Evolutionary conservation across 306 rosid genomes (phyloP).

Genomic region (Quercus rubra): DNA sequence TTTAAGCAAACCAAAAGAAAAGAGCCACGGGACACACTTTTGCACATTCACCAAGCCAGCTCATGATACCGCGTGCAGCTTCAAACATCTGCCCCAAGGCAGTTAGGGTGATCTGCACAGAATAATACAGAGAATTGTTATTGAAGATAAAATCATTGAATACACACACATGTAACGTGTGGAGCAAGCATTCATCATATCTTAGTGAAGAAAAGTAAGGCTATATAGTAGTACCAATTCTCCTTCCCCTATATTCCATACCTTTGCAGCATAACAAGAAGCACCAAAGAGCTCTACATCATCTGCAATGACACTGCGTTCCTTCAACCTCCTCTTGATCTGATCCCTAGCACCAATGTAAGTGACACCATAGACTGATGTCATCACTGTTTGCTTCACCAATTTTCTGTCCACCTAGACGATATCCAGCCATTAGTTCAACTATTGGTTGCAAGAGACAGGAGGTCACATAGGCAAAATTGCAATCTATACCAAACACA

Average conservation of each 20-base stretch:
- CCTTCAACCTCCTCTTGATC: conserved; percentile 88
- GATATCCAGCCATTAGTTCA: conserved; percentile 28
- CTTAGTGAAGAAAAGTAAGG: not conserved
- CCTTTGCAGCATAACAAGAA: conserved; percentile 96
- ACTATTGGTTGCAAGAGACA: conserved; percentile 24
- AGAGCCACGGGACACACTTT: conserved; percentile 52
- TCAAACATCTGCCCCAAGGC: conserved; percentile 96
- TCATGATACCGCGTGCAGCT: conserved; percentile 89
- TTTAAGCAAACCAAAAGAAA: not conserved
- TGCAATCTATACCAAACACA: not conserved
- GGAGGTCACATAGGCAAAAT: conserved; percentile 3
- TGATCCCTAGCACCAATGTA: conserved; percentile 93
- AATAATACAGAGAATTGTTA: not conserved
- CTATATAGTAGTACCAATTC: not conserved
- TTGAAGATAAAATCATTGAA: not conserved
- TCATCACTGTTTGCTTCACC: conserved; percentile 99
- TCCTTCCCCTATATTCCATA: conserved; percentile 20
- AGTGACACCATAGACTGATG: conserved; percentile 98
- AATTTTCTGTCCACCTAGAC: conserved; percentile 87
- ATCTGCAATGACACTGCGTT: conserved; percentile 57
- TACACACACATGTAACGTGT: not conserved
- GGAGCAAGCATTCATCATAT: not conserved
- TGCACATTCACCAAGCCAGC: conserved; percentile 95
- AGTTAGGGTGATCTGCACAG: conserved; percentile 71
- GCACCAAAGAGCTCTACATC: conserved; percentile 60